Evolutionary conservation across 2,329 filamentous ascomycete species (phyloP), one percentile per base, ranked within the genome.

Genomic region (Curvularia lunata): DNA sequence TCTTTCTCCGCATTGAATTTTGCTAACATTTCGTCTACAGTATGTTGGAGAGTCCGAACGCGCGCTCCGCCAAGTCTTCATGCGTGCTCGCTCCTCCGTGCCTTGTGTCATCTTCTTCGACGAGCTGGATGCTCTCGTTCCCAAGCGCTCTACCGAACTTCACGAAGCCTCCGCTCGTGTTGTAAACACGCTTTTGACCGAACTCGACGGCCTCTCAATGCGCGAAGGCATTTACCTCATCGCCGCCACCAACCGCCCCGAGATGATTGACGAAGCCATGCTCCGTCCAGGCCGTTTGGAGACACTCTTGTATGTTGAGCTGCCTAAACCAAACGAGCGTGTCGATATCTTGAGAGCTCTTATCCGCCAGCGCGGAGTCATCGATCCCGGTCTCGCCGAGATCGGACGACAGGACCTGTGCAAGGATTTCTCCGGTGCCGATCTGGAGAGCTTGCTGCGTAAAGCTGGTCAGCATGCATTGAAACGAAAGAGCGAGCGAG

Each of bases 91-190:
- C 50, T 90, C 90, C 0, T 94, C 90, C 7, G 85, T 92, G 0
- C 95, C 95, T 0, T 98, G 94, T 73, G 92, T 99, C 53, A 88
- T 99, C 57, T 98, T 99, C 84, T 98, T 99, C 73, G 95, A 99
- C 75, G 95, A 99, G 79, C 85, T 99, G 51, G 95, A 99, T 77
- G 94, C 95, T 0, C 82, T 99, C 2, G 93, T 95, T 0, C 93
- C 94, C 0, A 88, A 88, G 50, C 88, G 95, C 53, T 92, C 94
- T 71, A 90, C 90, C 54, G 75, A 79, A 16, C 85, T 91, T 2
- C 91, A 89, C 2, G 94, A 98, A 74, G 90, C 92, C 5, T 91
- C 90, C 46, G 88, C 91, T 1, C 87, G 95, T 32, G 91, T 99
- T 2, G 95, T 99, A 65, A 98, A 98, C 75, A 96, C 94, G 0